Evolutionary conservation across 1,284 basidiomycete species (phyloP).

Genomic region (Cryptococcus sp.): DNA sequence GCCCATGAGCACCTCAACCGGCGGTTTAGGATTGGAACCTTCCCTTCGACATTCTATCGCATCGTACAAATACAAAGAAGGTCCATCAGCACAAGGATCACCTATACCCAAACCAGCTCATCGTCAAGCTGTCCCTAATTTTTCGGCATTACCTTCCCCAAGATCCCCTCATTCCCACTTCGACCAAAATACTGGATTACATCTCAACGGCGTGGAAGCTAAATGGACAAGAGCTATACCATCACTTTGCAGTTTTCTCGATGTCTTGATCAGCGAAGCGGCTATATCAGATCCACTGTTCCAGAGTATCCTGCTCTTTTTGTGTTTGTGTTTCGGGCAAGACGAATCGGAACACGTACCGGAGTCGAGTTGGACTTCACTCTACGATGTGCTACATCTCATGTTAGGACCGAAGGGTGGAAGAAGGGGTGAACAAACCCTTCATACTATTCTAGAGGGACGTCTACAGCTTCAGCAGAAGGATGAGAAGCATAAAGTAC

Average conservation of each 20-base stretch:
- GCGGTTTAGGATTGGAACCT: constrained; percentile 12
- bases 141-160: constrained; percentile 6
- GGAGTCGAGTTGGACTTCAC: constrained; percentile 17
- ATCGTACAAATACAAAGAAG: not conserved
- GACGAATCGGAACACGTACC: constrained; percentile 24
- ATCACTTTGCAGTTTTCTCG: constrained; percentile 24
- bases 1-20: not conserved
- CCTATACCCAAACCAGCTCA: not conserved
- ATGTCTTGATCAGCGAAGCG: constrained; percentile 25
- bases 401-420: constrained; percentile 33
- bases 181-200: not conserved
- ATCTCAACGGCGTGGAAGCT: not conserved
- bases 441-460: constrained; percentile 34
- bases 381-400: constrained; percentile 23
- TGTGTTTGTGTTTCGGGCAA: constrained; percentile 35
- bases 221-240: constrained; percentile 29
- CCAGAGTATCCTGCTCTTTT: constrained; percentile 30
- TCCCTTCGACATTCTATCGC: constrained; percentile 10
- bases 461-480: constrained; percentile 10
- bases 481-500: constrained; percentile 13
- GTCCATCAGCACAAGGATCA: not conserved
- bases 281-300: constrained; percentile 32
- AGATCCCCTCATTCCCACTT: constrained; percentile 2
- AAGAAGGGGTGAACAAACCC: constrained; percentile 30
- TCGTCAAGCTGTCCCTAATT: not conserved